phyloP scores from a whole-genome alignment of 495 filamentous ascomycete species.

The Halenospora varia region DNA sequence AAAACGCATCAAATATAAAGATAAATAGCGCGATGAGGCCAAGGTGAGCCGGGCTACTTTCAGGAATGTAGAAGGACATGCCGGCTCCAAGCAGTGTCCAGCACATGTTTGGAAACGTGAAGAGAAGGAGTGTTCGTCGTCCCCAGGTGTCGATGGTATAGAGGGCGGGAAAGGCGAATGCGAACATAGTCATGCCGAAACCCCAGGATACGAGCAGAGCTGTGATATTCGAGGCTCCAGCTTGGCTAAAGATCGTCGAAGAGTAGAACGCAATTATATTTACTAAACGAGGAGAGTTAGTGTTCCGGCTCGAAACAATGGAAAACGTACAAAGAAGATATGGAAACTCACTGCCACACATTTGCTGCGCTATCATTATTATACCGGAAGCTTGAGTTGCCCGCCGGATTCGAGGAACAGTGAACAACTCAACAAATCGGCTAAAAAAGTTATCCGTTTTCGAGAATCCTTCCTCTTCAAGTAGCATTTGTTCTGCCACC shows the following conservation, averaged over 20 bases:
- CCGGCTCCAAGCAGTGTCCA: slow-evolving; percentile 73
- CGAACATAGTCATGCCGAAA: slow-evolving; percentile 76
- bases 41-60: slow-evolving; percentile 50
- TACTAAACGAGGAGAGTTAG: slow-evolving; percentile 45
- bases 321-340: too few relatives aligned
- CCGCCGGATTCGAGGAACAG: slow-evolving; percentile 52
- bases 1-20: slow-evolving; percentile 70
- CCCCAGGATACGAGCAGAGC: slow-evolving; percentile 75
- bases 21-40: slow-evolving; percentile 66
- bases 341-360: too few relatives aligned
- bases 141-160: slow-evolving; percentile 86
- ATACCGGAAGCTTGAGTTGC: slow-evolving; percentile 57
- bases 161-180: slow-evolving; percentile 80
- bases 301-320: too few relatives aligned
- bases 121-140: slow-evolving; percentile 68
- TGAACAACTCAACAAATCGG: slow-evolving; percentile 55
- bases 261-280: slow-evolving; percentile 88
- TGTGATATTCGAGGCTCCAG: slow-evolving; percentile 50
- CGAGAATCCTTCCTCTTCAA: too few relatives aligned
- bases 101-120: slow-evolving; percentile 83
- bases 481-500: slow-evolving; percentile 41
- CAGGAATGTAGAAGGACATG: slow-evolving; percentile 63
- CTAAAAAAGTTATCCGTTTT: slow-evolving; percentile 43
- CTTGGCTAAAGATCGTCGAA: slow-evolving; percentile 64
- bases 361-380: slow-evolving; percentile 78